A percentile compares a stretch with the other conserved stretches of the same genome.
Conservation (phyloP, 805 yeast genomes). For the Kluyveromyces nonfermentans region DNA sequence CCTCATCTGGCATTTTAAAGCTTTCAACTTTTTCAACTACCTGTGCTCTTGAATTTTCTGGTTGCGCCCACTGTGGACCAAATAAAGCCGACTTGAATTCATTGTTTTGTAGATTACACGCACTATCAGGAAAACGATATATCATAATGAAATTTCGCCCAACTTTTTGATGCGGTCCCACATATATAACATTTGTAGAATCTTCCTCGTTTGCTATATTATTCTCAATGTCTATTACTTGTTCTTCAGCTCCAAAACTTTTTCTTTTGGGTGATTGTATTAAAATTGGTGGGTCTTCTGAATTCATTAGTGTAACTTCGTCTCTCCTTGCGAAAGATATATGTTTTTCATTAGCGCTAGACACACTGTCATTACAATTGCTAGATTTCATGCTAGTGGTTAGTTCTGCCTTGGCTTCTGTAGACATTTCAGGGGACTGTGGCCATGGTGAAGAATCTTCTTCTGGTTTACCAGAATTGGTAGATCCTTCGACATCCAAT, state of each 20-base stretch:
- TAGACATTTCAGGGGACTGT: background rate
- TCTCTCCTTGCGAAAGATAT: slow-evolving; percentile 16
- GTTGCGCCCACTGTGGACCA: slow-evolving; percentile 48
- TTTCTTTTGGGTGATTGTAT: slow-evolving; percentile 2
- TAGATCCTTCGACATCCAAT: no score
- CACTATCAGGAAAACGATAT: slow-evolving; percentile 29
- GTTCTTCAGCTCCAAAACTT: background rate
- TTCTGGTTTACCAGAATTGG: no score
- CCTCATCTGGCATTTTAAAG: slow-evolving; percentile 29
- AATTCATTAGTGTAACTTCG: slow-evolving; percentile 12
- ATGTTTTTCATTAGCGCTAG: slow-evolving; percentile 8
- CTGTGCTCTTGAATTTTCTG: slow-evolving; percentile 44
- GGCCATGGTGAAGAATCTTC: no score
- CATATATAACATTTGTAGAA: slow-evolving; percentile 29
- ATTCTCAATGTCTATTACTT: background rate
- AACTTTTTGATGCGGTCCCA: slow-evolving; percentile 63
- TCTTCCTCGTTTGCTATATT: slow-evolving; percentile 4
- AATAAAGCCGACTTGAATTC: slow-evolving; percentile 33
- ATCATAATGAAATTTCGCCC: slow-evolving; percentile 46
- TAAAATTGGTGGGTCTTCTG: slow-evolving; percentile 7
- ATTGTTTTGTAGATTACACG: slow-evolving; percentile 7
- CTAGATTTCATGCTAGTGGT: background rate
- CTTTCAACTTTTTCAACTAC: slow-evolving; percentile 43
- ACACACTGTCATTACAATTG: background rate
- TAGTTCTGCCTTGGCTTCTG: background rate